Percentiles rank a stretch among this genome's conserved stretches.
These are phyloP conservation scores for Penicillium pancosmium DNA, from an alignment of 495 filamentous ascomycete genomes.

Conservation along the genomic window DNA sequence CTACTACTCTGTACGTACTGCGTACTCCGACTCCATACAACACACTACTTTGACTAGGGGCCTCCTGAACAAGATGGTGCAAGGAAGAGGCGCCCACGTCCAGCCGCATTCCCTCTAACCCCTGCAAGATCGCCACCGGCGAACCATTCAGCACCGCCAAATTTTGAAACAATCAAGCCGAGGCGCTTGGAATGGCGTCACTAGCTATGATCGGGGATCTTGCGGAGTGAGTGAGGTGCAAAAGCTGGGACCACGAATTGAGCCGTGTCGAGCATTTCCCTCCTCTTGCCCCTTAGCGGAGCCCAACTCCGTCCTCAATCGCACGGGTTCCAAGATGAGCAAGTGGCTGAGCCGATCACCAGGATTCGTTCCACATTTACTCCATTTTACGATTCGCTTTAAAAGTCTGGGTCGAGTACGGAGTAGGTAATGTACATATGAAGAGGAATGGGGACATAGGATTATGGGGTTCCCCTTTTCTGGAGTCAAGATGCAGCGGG, in stretches of 20 bases:
- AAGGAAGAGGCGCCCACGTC: constrained; percentile 1
- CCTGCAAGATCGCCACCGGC: constrained; percentile 11
- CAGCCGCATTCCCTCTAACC: constrained; percentile 4
- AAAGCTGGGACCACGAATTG: constrained; percentile 26
- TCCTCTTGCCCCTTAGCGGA: constrained; percentile 17
- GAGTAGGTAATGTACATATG: background rate
- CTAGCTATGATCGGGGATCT: constrained; percentile 25
- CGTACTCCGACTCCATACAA: background rate
- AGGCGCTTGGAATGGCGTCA: constrained; percentile 18
- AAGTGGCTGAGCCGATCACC: constrained; percentile 25
- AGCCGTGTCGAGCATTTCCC: constrained; percentile 1
- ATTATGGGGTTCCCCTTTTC: constrained; percentile 22
- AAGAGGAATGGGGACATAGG: constrained; percentile 1
- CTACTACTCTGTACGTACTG: background rate
- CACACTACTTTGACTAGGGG: background rate
- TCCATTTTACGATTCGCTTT: constrained; percentile 6
- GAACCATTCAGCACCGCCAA: constrained; percentile 9
- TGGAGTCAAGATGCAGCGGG: constrained; percentile 21
- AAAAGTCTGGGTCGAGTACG: background rate
- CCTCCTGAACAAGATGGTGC: background rate
- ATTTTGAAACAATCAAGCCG: constrained; percentile 10
- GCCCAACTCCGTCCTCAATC: constrained; percentile 18
- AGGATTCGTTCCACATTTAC: constrained; percentile 8
- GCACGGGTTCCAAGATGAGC: constrained; percentile 14
- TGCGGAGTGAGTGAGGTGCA: constrained; percentile 1